Evolutionary conservation across 441 rosid species (phyloP), one percentile per base, ranked within the genome.

Genomic region (Mallotus japonicus): DNA sequence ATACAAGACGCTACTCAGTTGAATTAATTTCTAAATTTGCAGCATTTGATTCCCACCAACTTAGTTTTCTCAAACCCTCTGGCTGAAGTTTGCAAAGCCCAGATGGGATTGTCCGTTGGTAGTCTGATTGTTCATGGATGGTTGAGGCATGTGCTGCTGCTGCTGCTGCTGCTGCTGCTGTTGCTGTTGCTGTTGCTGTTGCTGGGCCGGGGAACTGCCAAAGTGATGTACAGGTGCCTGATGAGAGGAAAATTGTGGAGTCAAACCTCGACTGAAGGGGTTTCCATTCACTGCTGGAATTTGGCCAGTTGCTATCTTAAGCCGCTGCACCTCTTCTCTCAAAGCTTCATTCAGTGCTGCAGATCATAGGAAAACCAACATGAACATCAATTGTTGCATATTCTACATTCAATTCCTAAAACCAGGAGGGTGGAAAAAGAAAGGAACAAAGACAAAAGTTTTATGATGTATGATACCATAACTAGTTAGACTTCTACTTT

Each of bases 271-370:
- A 65, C 76, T 79, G 73, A 81, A 92, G 54, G 88, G 88, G 62
- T 82, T 86, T 58, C 90, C 90, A 60, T 86, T 89, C 54, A 77
- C 87, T 11, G 83, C 80, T 51, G 93, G 86, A 66, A 84, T 75
- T 79, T 90, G 95, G 37, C 90, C 86, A 0, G 97, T 87, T 12
- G 88, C 84, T 63, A 90, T 86, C 81, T 88, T 94, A 71, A 94
- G 97, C 81, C 96, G 86, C 76, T 90, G 90, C 70, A 94, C 92
- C 86, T 94, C 98, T 55, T 87, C 97, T 70, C 86, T 86, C 78
- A 92, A 77, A 9, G 91, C 84, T 68, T 94, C 96, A 56, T 92
- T 89, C 69, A 94, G 82, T 66, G 98, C 98, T 93, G 87, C 80
- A 87, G 54, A 47, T 44, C 73, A 56, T 50, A 57, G 15, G 49